These are phyloP conservation scores for Limonium bicolor DNA, from an alignment of 148 eudicot genomes.

Conservation along the genomic window DNA sequence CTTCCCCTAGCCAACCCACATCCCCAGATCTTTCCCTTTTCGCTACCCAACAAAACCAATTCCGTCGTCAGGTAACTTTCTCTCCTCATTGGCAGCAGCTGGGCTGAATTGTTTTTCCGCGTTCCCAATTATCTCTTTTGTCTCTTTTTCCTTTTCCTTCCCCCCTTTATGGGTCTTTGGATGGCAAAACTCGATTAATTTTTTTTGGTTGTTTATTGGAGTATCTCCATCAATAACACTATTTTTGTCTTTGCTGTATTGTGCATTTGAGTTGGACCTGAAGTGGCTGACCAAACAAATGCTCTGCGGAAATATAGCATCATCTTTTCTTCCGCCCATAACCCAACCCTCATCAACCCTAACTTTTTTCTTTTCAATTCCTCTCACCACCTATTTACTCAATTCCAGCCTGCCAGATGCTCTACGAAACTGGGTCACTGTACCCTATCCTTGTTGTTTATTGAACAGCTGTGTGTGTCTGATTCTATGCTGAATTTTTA, in stretches of 20 bases:
- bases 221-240: too few relatives aligned
- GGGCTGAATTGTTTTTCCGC: too few relatives aligned
- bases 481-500: neutral
- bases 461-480: neutral
- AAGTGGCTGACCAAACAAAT: neutral
- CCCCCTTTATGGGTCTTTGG: neutral
- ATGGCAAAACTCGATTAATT: neutral
- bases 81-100: too few relatives aligned
- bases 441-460: neutral
- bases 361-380: neutral
- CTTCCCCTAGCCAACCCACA: too few relatives aligned
- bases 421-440: neutral
- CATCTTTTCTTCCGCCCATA: too few relatives aligned
- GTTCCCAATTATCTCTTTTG: too few relatives aligned
- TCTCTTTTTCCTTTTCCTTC: too few relatives aligned
- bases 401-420: neutral
- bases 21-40: constrained; percentile 2
- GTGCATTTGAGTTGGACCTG: neutral
- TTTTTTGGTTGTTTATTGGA: neutral
- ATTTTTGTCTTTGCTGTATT: neutral
- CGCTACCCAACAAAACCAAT: neutral
- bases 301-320: too few relatives aligned
- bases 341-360: neutral
- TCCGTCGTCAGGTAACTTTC: neutral
- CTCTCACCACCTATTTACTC: neutral